Conservation (phyloP, 1,284 basidiomycete genomes). For the Trichosporon sp. region DNA sequence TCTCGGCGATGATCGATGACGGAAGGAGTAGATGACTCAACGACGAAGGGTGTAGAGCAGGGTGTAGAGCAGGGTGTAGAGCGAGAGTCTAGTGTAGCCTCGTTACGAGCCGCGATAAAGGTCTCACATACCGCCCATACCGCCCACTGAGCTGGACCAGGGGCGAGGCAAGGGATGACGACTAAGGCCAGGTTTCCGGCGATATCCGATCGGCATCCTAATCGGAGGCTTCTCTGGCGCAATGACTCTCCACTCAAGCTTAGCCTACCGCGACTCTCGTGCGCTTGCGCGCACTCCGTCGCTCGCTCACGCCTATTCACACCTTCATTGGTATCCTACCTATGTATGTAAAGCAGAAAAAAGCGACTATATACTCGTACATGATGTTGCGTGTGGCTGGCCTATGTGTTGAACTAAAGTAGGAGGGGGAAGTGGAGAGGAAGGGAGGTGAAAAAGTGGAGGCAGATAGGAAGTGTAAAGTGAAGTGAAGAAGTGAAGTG, state of each 20-base stretch:
- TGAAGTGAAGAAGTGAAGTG: no score
- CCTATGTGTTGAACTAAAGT: not conserved
- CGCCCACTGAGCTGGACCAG: no score
- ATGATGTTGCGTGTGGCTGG: not conserved
- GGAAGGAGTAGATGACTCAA: not conserved
- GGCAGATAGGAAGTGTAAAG: not conserved
- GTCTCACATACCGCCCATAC: no score
- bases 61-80: no score
- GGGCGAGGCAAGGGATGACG: not conserved
- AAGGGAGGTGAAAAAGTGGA: not conserved
- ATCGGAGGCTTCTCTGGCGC: no score
- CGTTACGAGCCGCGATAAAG: no score
- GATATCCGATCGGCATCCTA: not conserved
- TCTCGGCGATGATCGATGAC: not conserved
- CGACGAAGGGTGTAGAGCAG: no score
- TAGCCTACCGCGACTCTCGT: no score
- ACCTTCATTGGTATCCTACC: not conserved
- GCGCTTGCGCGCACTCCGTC: not conserved
- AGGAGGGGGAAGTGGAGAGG: not conserved
- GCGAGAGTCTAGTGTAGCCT: no score
- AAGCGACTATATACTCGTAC: slow-evolving; percentile 2
- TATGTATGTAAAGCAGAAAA: not conserved
- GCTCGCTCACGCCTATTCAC: not conserved
- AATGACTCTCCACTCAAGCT: no score
- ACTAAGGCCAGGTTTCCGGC: slow-evolving; percentile 3